Conservation (phyloP, 441 rosid genomes). For the Mallotus repandus region DNA sequence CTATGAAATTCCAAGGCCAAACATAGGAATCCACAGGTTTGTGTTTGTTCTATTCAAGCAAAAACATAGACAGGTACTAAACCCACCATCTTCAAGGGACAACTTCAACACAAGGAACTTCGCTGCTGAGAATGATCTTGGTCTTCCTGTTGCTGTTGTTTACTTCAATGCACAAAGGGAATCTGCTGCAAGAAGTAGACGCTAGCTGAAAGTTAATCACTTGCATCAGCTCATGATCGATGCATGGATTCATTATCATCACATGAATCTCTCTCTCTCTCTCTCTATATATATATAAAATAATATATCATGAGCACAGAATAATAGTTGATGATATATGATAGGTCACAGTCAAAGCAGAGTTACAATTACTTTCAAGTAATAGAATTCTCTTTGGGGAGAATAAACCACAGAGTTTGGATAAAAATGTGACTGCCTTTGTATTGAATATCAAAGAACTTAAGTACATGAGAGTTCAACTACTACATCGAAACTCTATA, state of each 20-base stretch:
- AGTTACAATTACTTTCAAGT: no score
- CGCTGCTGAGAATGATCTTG: constrained; percentile 71
- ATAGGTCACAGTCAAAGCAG: no score
- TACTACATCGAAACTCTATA: no score
- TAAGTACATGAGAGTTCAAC: no score
- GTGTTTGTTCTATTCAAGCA: constrained; percentile 81
- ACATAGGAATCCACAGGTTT: constrained; percentile 90
- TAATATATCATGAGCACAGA: no score
- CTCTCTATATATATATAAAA: no score
- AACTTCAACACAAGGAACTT: constrained; percentile 61
- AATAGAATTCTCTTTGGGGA: no score
- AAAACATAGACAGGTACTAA: constrained; percentile 53
- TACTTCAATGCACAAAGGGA: constrained; percentile 92
- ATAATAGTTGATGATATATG: no score
- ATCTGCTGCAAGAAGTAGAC: constrained; percentile 77
- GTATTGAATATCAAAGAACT: no score
- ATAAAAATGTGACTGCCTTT: no score
- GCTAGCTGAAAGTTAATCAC: constrained; percentile 20
- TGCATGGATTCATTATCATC: neutral
- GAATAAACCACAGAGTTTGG: no score
- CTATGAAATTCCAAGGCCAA: constrained; percentile 88
- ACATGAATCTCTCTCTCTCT: neutral
- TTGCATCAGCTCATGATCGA: no score
- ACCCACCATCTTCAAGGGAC: constrained; percentile 51
- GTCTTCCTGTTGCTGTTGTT: constrained; percentile 86